Base-by-base conservation (phyloP, 2,329 filamentous ascomycete species). In the Gnomoniopsis smithogilvyi region DNA sequence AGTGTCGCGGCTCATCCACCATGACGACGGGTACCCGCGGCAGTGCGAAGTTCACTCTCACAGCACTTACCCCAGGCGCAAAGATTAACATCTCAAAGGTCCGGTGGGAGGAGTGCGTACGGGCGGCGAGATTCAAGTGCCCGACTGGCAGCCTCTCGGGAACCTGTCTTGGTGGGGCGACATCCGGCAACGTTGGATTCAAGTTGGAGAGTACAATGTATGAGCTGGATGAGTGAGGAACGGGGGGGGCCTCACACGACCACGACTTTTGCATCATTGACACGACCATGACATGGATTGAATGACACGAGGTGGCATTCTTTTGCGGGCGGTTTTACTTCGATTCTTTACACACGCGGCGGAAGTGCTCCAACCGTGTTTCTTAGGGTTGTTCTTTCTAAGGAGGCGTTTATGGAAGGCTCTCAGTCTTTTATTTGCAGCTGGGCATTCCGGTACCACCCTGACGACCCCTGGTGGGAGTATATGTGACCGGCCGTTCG, bases 71-170 rank as follows among this genome's bases (percentile, higher is more conserved):
- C 2, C 58, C 65, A 1, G 80, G 78, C 11, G 74, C 76, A 22
- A 79, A 75, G 17, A 83, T 85, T 68, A 79, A 78, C 69, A 74
- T 84, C 61, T 75, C 74, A 50, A 83, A 83, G 70, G 74, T 74
- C 21, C 71, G 76, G 24, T 82, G 81, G 80, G 78, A 83, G 68
- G 72, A 75, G 53, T 84, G 82, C 66, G 75, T 84, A 54, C 74
- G 78, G 45, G 81, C 82, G 17, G 82, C 81, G 51, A 69, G 77
- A 58, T 76, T 78, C 59, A 74, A 76, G 49, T 83, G 80, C 66
- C 79, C 78, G 21, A 78, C 75, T 8, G 80, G 80, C 19, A 80
- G 76, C 61, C 72, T 81, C 66, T 71, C 68, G 43, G 77, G 71
- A 26, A 76, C 74, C 1, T 83, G 80, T 67, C 66, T 73, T 6